Evolutionary conservation across 1,284 basidiomycete species (phyloP), one percentile per base, ranked within the genome.

Genomic region (Entoloma clypeatum): DNA sequence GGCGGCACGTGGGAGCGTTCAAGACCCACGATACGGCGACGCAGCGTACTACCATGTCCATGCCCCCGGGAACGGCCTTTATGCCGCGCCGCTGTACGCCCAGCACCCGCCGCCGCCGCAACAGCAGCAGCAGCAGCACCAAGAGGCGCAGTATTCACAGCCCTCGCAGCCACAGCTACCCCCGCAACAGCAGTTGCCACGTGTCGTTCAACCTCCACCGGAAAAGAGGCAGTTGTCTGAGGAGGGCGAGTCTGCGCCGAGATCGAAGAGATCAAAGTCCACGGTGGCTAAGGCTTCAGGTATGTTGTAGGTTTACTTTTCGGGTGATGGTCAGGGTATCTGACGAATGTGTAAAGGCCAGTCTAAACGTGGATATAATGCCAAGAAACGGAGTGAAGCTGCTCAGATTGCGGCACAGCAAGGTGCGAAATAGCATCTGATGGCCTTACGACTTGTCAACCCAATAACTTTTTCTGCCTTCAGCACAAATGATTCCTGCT

Each of bases 341-440:
- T 48, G 33, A 31, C 43, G 38, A 32, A 21, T 34, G 39, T 36
- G 35, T 52, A 39, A 50, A 72, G 75, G 63, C 25, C 57, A 69
- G 38, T 76, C 78, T 26, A 78, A 78, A 60, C 74, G 81, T 49
- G 79, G 78, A 30, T 79, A 78, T 52, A 79, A 70, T 46, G 65
- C 76, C 44, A 82, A 79, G 67, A 85, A 83, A 59, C 78, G 81
- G 46, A 77, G 61, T 43, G 82, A 85, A 45, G 75, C 77, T 16
- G 78, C 75, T 1, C 73, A 78, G 51, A 74, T 75, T 53, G 68
- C 69, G 40, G 71, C 72, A 36, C 72, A 75, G 52, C 75, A 74
- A 52, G 77, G 79, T 82, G 56, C 48, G 67, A 59, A 43, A 42
- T 29, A 46, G 32, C 36, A 41, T 34, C 35, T 44, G 11, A 41